A percentile compares a stretch with the other conserved stretches of the same genome.
These are phyloP conservation scores for Hericium alpestre DNA, from an alignment of 768 basidiomycete genomes.

Conservation along the genomic window DNA sequence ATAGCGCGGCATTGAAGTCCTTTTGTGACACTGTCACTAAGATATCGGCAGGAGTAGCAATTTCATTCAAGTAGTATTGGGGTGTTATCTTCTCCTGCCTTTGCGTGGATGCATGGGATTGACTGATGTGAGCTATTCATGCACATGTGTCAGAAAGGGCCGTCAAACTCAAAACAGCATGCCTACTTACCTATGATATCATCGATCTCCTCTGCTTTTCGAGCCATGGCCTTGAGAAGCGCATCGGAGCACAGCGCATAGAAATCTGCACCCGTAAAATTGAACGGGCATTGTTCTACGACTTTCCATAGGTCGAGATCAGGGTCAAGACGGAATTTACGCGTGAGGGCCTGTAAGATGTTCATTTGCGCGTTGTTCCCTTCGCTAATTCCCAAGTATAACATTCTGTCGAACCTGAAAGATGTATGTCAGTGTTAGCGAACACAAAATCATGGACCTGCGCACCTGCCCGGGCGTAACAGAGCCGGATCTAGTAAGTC, in stretches of 20 bases:
- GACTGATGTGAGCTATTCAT: slow-evolving; percentile 27
- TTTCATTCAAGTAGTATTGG: slow-evolving; percentile 82
- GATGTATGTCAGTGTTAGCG: not conserved
- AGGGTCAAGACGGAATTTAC: slow-evolving; percentile 80
- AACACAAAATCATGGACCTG: not conserved
- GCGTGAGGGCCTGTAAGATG: slow-evolving; percentile 82
- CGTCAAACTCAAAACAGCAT: not conserved
- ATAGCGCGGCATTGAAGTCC: slow-evolving; percentile 72
- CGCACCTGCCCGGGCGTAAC: slow-evolving; percentile 76
- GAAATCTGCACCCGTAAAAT: slow-evolving; percentile 95
- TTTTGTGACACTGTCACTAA: slow-evolving; percentile 60
- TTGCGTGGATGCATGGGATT: slow-evolving; percentile 25
- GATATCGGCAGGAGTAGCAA: slow-evolving; percentile 60
- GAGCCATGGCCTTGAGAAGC: slow-evolving; percentile 87
- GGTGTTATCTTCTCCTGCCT: slow-evolving; percentile 69
- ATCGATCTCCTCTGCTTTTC: slow-evolving; percentile 76
- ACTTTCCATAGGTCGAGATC: slow-evolving; percentile 50
- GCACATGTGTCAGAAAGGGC: too few relatives aligned
- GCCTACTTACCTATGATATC: slow-evolving; percentile 48
- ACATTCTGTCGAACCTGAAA: slow-evolving; percentile 85
- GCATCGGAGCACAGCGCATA: slow-evolving; percentile 97
- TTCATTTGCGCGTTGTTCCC: slow-evolving; percentile 77
- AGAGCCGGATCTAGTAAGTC: slow-evolving; percentile 86
- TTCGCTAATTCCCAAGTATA: slow-evolving; percentile 89
- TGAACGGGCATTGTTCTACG: slow-evolving; percentile 74